Conservation (phyloP, 2,329 filamentous ascomycete genomes). For the Knoxdaviesia proteae region DNA sequence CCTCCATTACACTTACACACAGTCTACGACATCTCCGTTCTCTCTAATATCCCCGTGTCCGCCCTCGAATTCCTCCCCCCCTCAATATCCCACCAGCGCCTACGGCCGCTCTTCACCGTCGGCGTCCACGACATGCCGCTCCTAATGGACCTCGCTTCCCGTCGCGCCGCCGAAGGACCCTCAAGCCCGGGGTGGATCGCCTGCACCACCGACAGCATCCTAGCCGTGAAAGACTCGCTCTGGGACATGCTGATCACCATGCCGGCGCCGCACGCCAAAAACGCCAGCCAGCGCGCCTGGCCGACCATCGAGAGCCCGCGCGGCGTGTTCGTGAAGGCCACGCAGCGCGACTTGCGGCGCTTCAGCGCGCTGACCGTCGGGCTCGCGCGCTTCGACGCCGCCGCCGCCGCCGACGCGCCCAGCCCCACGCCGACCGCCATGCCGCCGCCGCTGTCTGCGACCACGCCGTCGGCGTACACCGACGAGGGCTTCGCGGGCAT, state of each 20-base stretch:
- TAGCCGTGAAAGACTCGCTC: conserved; percentile 65
- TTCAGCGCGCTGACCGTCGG: conserved; percentile 49
- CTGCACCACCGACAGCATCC: conserved; percentile 85
- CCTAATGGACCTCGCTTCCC: conserved; percentile 35
- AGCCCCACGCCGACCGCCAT: neutral
- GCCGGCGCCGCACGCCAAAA: conserved; percentile 38
- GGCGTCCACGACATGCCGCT: conserved; percentile 83
- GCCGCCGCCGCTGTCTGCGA: neutral
- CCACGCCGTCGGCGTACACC: conserved; percentile 7
- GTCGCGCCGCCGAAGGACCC: neutral
- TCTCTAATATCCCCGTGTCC: conserved; percentile 69
- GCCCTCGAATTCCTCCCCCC: conserved; percentile 48
- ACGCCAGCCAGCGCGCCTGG: conserved; percentile 44
- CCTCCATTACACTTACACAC: neutral
- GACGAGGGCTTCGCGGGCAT: conserved; percentile 32
- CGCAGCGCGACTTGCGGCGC: conserved; percentile 71
- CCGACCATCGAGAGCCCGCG: conserved; percentile 51
- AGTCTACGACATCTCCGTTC: conserved; percentile 89
- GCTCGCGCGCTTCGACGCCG: conserved; percentile 24
- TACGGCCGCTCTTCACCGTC: conserved; percentile 75
- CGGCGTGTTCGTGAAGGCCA: conserved; percentile 54
- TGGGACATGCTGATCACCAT: conserved; percentile 83
- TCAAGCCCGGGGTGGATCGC: conserved; percentile 54
- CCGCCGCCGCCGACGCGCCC: conserved; percentile 3
- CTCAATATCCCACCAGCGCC: conserved; percentile 38